phyloP scores from a whole-genome alignment of 306 rosid species.

The Cucumis cinereus region DNA sequence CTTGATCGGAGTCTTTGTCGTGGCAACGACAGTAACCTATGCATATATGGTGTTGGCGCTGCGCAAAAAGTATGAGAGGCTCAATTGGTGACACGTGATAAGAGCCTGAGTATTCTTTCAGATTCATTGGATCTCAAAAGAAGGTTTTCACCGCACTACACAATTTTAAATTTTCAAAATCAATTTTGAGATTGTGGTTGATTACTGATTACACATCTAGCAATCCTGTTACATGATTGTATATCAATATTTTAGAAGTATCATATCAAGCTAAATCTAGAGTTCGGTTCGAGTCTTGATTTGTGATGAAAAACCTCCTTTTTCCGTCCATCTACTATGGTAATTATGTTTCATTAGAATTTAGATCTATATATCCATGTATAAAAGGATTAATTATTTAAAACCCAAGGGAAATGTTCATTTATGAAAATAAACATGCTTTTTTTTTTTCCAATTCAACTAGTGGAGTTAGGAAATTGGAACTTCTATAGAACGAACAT shows the following conservation, averaged over 20 bases:
- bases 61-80: slow-evolving; percentile 22
- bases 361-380: neutral
- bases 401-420: neutral
- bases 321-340: neutral
- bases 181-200: neutral
- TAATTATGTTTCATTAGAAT: neutral
- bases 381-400: neutral
- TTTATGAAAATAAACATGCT: neutral
- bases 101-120: neutral
- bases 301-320: neutral
- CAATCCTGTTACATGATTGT: neutral
- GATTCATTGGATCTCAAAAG: neutral
- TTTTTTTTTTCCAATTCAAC: no score
- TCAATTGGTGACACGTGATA: neutral
- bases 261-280: neutral
- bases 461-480: no score
- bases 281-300: neutral
- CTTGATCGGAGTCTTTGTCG: slow-evolving; percentile 42
- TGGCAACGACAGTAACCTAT: slow-evolving; percentile 47
- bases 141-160: neutral
- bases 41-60: slow-evolving; percentile 37
- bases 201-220: neutral
- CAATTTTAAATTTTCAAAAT: slow-evolving; percentile 8
- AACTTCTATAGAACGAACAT: no score
- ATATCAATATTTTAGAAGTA: neutral